Percentiles rank a stretch among this genome's conserved stretches.
phyloP scores from a whole-genome alignment of 2,329 filamentous ascomycete species.

The Penicillium psychrosexuale region DNA sequence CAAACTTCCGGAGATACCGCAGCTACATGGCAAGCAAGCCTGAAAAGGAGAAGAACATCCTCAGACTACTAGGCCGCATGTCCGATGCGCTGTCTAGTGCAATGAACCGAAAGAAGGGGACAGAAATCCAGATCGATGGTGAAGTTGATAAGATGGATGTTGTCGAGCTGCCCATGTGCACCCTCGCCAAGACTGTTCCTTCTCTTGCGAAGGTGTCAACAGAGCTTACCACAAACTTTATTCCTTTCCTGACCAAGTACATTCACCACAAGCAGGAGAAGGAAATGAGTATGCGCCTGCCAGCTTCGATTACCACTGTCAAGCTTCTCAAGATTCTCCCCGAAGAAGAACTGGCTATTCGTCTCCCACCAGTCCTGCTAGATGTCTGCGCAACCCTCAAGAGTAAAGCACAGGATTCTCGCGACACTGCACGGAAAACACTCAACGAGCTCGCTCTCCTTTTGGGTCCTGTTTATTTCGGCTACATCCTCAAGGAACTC shows the following conservation, averaged over 20 bases:
- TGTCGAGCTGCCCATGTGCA: constrained; percentile 33
- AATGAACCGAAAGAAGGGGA: constrained; percentile 33
- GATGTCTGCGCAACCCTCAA: constrained; percentile 91
- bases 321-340: constrained; percentile 83
- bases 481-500: constrained; percentile 90
- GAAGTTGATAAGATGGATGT: constrained; percentile 31
- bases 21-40: constrained; percentile 76
- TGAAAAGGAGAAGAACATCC: constrained; percentile 79
- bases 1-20: constrained; percentile 78
- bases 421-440: constrained; percentile 87
- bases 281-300: constrained; percentile 87
- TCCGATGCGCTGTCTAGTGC: constrained; percentile 70
- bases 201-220: constrained; percentile 63
- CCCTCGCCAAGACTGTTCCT: constrained; percentile 65
- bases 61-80: constrained; percentile 75
- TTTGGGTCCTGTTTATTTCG: constrained; percentile 77
- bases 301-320: constrained; percentile 81
- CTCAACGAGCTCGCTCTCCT: constrained; percentile 77
- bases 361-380: constrained; percentile 77
- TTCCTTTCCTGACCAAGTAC: constrained; percentile 77
- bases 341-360: constrained; percentile 65
- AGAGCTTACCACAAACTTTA: constrained; percentile 70
- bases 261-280: constrained; percentile 93
- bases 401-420: constrained; percentile 80
- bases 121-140: constrained; percentile 18